Evolutionary conservation across 176 grass and related monocot species (phyloP).

Genomic region (Aegilops longissima): DNA sequence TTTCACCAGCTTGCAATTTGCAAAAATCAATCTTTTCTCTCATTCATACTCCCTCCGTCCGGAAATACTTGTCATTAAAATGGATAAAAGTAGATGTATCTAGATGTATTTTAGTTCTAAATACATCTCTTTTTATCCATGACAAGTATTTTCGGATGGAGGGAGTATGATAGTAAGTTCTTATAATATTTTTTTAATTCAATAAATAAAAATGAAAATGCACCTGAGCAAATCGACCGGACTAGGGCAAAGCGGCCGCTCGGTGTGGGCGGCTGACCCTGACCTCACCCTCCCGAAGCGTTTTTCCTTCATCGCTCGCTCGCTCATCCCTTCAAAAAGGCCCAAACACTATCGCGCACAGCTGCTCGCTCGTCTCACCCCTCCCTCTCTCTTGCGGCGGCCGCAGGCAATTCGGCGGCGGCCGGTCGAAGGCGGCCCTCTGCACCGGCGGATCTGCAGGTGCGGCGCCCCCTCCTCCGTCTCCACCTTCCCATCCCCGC

Average conservation of each 20-base stretch:
- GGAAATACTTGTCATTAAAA: too few relatives aligned
- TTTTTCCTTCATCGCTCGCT: neutral
- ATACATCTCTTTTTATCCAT: too few relatives aligned
- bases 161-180: too few relatives aligned
- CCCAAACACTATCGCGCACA: neutral
- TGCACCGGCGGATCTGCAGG: neutral
- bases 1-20: too few relatives aligned
- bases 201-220: neutral
- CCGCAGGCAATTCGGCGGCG: neutral
- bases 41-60: too few relatives aligned
- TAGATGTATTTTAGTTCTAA: too few relatives aligned
- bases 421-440: neutral
- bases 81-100: too few relatives aligned
- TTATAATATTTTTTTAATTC: too few relatives aligned
- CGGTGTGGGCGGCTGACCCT: neutral
- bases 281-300: neutral
- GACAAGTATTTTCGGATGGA: too few relatives aligned
- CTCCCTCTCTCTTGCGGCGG: neutral
- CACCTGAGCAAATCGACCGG: neutral
- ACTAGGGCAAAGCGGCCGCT: neutral
- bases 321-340: neutral
- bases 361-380: neutral
- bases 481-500: too few relatives aligned
- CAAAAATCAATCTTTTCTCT: too few relatives aligned
- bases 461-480: neutral